phyloP scores from a whole-genome alignment of 495 filamentous ascomycete species.

The Penicillium taxi region DNA sequence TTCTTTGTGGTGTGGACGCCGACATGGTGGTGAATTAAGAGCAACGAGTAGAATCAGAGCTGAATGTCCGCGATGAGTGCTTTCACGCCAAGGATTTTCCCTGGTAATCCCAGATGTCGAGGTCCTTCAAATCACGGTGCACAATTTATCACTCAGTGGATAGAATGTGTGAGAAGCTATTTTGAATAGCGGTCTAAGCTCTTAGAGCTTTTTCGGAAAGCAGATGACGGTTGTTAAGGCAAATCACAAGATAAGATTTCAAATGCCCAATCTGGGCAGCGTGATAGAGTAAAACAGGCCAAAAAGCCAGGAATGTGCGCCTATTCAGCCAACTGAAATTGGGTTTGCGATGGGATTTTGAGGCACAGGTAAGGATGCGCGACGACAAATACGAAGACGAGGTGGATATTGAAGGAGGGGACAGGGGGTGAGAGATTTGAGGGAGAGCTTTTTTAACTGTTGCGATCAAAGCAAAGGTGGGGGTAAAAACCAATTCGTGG shows the following conservation, averaged over 20 bases:
- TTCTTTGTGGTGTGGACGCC: conserved; percentile 19
- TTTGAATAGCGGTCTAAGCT: background rate
- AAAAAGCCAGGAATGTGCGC: background rate
- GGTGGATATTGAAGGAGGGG: background rate
- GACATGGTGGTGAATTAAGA: conserved; percentile 15
- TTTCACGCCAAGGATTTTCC: too few relatives aligned
- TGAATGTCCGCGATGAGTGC: background rate
- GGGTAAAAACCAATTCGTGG: conserved; percentile 16
- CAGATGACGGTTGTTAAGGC: background rate
- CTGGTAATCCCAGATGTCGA: background rate
- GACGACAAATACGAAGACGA: conserved; percentile 2
- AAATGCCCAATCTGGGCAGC: too few relatives aligned
- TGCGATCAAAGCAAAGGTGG: conserved; percentile 7
- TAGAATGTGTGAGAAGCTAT: background rate
- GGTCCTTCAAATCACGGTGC: background rate
- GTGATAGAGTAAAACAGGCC: too few relatives aligned
- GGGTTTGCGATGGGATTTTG: conserved; percentile 9
- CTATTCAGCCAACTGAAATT: background rate
- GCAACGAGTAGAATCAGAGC: background rate
- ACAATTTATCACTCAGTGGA: background rate
- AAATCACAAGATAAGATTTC: too few relatives aligned
- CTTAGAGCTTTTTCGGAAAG: background rate
- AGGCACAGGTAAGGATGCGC: conserved; percentile 13
- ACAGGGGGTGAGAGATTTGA: background rate
- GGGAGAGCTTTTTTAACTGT: background rate